phyloP scores from a whole-genome alignment of 1,284 basidiomycete species.

The Ustilago crameri region DNA sequence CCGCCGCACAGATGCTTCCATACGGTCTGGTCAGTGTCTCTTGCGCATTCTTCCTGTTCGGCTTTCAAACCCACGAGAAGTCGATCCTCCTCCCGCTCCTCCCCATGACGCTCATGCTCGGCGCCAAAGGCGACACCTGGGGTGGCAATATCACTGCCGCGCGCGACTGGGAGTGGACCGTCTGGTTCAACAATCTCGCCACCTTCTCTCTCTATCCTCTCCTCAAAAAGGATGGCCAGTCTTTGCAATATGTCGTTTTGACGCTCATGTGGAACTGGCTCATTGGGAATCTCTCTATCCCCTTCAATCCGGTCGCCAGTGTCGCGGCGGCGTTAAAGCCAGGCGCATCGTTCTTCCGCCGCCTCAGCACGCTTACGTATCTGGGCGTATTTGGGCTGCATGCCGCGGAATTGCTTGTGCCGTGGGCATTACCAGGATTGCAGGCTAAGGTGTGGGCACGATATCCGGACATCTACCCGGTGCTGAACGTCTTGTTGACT shows the following conservation, averaged over 20 bases:
- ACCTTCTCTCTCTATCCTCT: constrained; percentile 91
- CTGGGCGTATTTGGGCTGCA: constrained; percentile 74
- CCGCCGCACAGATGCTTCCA: constrained; percentile 69
- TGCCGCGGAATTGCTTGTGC: constrained; percentile 74
- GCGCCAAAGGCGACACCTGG: constrained; percentile 71
- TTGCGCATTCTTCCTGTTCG: constrained; percentile 91
- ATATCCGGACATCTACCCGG: constrained; percentile 86
- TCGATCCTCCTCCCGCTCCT: constrained; percentile 87
- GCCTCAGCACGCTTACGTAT: constrained; percentile 66
- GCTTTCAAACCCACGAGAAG: constrained; percentile 96
- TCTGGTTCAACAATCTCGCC: constrained; percentile 84
- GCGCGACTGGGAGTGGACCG: constrained; percentile 78
- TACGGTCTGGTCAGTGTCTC: constrained; percentile 64
- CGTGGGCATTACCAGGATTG: constrained; percentile 29
- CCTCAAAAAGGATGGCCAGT: constrained; percentile 81
- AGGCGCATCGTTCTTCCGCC: constrained; percentile 11
- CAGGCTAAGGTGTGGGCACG: constrained; percentile 73
- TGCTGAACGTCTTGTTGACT: constrained; percentile 84
- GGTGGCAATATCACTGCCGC: constrained; percentile 70
- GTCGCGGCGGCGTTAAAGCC: constrained; percentile 6
- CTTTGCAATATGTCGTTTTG: constrained; percentile 77
- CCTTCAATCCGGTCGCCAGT: constrained; percentile 20
- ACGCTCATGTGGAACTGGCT: constrained; percentile 82
- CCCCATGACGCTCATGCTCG: constrained; percentile 82
- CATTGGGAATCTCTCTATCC: constrained; percentile 72